These are phyloP conservation scores for Naganishia liquefaciens DNA, from an alignment of 1,284 basidiomycete genomes.

Conservation along the genomic window DNA sequence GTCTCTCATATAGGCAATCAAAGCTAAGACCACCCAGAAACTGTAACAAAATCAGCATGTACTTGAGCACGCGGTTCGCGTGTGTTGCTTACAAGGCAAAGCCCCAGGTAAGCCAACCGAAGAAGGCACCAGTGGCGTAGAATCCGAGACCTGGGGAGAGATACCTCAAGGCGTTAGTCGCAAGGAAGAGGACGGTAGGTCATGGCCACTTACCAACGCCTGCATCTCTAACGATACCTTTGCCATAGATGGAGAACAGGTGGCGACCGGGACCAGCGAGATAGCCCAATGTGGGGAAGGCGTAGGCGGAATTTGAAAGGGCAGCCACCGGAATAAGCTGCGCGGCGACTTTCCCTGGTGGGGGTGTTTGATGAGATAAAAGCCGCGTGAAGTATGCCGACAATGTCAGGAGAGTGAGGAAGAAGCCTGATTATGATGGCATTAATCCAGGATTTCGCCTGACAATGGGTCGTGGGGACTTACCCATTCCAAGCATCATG, in stretches of 20 bases:
- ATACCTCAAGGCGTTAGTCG: neutral
- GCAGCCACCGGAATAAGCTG: conserved; percentile 37
- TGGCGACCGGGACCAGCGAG: conserved; percentile 35
- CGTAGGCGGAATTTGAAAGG: conserved; percentile 34
- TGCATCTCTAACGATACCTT: conserved; percentile 29
- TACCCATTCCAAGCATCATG: conserved; percentile 36
- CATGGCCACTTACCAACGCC: conserved; percentile 25
- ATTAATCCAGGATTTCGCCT: neutral
- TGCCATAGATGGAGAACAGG: conserved; percentile 32
- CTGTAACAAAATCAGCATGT: conserved; percentile 12
- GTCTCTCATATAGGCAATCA: conserved; percentile 35
- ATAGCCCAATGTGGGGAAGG: conserved; percentile 33
- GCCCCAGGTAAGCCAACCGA: conserved; percentile 34
- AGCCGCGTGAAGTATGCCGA: conserved; percentile 36
- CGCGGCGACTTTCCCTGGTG: conserved; percentile 33
- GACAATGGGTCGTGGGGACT: neutral
- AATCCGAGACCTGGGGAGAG: conserved; percentile 27
- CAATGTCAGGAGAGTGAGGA: conserved; percentile 34
- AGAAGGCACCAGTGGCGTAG: conserved; percentile 34
- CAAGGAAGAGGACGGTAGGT: too few relatives aligned
- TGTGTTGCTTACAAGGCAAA: conserved; percentile 36
- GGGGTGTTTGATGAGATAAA: conserved; percentile 35
- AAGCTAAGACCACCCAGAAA: conserved; percentile 36
- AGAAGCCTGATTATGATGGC: conserved; percentile 27
- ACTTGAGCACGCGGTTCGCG: neutral